phyloP scores from a whole-genome alignment of 305 asterid species.

The Stenogyne calaminthoides region DNA sequence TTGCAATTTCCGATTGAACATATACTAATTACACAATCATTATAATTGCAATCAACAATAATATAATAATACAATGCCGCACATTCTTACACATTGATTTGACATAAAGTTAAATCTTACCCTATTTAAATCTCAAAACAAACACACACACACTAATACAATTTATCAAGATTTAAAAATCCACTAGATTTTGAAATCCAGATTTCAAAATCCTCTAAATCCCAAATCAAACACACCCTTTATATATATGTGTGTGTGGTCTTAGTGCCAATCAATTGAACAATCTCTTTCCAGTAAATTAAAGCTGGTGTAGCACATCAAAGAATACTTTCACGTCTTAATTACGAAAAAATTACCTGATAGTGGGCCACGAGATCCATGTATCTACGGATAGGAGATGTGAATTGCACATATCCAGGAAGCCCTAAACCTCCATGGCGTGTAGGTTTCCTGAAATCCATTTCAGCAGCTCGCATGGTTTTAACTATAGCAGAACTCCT shows the following conservation, averaged over 20 bases:
- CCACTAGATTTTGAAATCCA: no score
- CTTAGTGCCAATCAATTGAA: not conserved
- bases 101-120: no score
- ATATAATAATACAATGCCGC: no score
- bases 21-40: no score
- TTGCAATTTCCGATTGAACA: no score
- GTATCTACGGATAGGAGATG: slow-evolving; percentile 96
- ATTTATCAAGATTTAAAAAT: no score
- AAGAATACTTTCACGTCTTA: slow-evolving; percentile 18
- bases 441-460: slow-evolving; percentile 88
- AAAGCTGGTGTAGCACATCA: slow-evolving; percentile 12
- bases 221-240: no score
- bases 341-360: slow-evolving; percentile 52
- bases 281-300: not conserved
- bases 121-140: no score
- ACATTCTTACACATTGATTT: no score
- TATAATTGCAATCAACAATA: no score
- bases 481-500: slow-evolving; percentile 82
- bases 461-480: slow-evolving; percentile 92
- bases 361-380: slow-evolving; percentile 96
- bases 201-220: no score
- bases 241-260: slow-evolving; percentile 3
- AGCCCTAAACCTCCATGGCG: slow-evolving; percentile 94
- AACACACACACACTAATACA: no score
- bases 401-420: slow-evolving; percentile 98